These are phyloP conservation scores for Arthonia radiata DNA, from an alignment of 495 filamentous ascomycete species.

Conservation along the genomic window DNA sequence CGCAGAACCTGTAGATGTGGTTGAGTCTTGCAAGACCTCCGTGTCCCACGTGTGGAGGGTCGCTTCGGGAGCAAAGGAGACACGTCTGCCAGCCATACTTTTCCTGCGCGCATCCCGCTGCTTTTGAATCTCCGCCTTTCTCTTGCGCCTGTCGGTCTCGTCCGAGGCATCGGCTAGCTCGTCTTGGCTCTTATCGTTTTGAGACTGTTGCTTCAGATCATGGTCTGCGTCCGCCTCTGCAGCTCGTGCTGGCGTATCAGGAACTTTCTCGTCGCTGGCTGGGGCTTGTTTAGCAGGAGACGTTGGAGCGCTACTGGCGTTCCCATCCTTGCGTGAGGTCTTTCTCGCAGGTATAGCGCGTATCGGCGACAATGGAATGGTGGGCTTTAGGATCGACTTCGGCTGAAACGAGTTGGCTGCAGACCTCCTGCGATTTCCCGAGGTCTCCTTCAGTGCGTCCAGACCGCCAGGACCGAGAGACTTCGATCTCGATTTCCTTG, in stretches of 20 bases:
- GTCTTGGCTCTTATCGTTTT: too few relatives aligned
- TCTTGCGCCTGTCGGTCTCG: conserved; percentile 37
- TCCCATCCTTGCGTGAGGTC: too few relatives aligned
- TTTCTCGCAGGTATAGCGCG: conserved; percentile 1
- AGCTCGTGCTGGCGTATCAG: too few relatives aligned
- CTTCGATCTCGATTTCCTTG: conserved; percentile 74
- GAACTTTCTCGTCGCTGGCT: too few relatives aligned
- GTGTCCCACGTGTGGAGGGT: conserved; percentile 97
- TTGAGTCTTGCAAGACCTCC: conserved; percentile 69
- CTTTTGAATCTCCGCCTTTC: conserved; percentile 41
- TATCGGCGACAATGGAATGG: conserved; percentile 5
- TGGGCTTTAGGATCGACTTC: conserved; percentile 6
- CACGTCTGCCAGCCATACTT: conserved; percentile 71
- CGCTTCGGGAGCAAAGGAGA: conserved; percentile 93
- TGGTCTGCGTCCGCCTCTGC: too few relatives aligned
- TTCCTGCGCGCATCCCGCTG: conserved; percentile 70
- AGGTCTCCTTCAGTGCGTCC: conserved; percentile 50
- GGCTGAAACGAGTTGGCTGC: conserved; percentile 1
- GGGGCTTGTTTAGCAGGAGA: too few relatives aligned
- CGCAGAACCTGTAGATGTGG: conserved; percentile 53
- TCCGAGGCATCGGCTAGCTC: too few relatives aligned
- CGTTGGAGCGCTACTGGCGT: too few relatives aligned
- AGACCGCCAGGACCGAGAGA: conserved; percentile 82
- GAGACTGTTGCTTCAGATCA: too few relatives aligned
- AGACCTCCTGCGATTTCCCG: conserved; percentile 65